Evolutionary conservation across 768 basidiomycete species (phyloP), one percentile per base, ranked within the genome.

Genomic region (Podaxis sp.): DNA sequence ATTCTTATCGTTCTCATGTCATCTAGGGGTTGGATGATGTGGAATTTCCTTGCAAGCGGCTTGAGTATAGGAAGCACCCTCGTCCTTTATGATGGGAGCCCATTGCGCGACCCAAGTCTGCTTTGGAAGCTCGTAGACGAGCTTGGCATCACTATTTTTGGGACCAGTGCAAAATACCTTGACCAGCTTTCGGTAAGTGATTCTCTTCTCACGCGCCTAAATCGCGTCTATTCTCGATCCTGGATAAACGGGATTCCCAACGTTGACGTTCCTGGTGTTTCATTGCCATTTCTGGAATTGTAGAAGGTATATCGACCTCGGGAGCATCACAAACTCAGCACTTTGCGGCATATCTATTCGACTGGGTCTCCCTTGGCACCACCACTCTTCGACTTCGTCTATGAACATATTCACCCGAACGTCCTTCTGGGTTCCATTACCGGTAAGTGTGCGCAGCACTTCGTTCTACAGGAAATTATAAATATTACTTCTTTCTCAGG

Each of bases 1-100:
- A 11, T 46, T 62, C 64, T 66, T 7, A 61, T 33, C 17, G 27
- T 5, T 50, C 29, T 50, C 54, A 19, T 53, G 50, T n/a, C 56
- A 27, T 64, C 22, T 66, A 91, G 89, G 17, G 89, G 89, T 50
- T 92, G 91, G 91, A 93, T 94, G 91, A 93, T 93, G 91, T 93
- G 88, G 86, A 93, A 93, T 70, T 93, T 91, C 72, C 85, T 93
- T 38, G 79, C 89, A 33, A 82, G 83, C 58, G 86, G 83, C 8
- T 79, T 93, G 11, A 80, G 80, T 47, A 70, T 85, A 13, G 90
- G 90, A 47, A 87, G 86, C 66, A 89, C 87, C 3, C 78, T 93
- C 12, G 85, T 93, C 37, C 74, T 92, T 55, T 94, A 89, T 74
- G 91, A 93, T 71, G 91, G 92, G 29, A 91, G 88, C 65, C 92